phyloP scores from a whole-genome alignment of 345 rosid species.

The Raphanus sativus region DNA sequence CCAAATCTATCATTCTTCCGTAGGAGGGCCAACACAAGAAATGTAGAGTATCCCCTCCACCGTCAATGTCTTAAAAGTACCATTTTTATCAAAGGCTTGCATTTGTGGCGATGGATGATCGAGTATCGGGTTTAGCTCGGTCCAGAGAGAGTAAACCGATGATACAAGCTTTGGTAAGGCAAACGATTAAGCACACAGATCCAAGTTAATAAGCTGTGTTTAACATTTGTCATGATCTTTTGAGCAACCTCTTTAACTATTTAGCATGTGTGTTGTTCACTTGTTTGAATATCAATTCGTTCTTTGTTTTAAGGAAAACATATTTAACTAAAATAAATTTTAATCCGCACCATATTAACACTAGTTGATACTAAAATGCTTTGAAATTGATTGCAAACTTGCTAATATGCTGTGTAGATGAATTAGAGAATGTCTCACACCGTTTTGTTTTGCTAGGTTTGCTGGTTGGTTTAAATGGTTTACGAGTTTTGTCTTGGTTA shows the following conservation, averaged over 20 bases:
- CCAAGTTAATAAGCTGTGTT: not conserved
- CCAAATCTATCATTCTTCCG: not conserved
- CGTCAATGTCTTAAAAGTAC: not conserved
- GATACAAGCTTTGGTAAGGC: not conserved
- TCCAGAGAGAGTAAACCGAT: not conserved
- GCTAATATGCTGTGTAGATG: not conserved
- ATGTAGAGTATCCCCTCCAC: not conserved
- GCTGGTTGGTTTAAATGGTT: not conserved
- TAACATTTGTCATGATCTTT: not conserved
- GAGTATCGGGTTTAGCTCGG: not conserved
- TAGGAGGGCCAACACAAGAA: not conserved
- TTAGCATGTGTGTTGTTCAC: not conserved
- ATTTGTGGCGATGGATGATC: not conserved
- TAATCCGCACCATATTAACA: not conserved
- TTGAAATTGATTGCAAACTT: not conserved
- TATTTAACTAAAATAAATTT: not conserved
- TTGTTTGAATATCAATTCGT: not conserved
- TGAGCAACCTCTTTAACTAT: not conserved
- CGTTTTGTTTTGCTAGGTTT: not conserved
- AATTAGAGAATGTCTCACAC: not conserved
- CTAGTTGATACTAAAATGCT: not conserved
- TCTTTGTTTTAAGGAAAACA: not conserved
- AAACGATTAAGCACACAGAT: not conserved
- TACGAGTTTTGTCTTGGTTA: not conserved
- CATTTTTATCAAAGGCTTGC: not conserved